These are phyloP conservation scores for Coprinopsis sp. DNA, from an alignment of 768 basidiomycete species.

Conservation along the genomic window DNA sequence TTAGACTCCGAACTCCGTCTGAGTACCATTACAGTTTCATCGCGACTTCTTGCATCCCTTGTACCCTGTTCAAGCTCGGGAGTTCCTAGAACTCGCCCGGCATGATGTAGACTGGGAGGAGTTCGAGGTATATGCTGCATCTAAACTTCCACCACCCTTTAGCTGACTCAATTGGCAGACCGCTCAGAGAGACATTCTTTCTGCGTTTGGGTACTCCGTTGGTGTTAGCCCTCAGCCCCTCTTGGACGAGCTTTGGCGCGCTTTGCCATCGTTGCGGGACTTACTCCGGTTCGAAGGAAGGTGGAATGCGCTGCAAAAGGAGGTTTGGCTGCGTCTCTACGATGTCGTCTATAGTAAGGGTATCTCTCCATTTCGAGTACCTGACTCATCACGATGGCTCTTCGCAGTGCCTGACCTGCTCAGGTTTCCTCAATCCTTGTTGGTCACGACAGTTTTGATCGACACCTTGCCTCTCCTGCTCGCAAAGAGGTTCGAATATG, in stretches of 20 bases:
- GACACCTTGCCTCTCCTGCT: constrained; percentile 40
- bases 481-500: constrained; percentile 29
- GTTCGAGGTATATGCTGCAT: constrained; percentile 40
- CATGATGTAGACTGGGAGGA: constrained; percentile 40
- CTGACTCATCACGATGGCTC: neutral
- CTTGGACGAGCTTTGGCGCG: constrained; percentile 55
- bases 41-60: constrained; percentile 59
- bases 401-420: constrained; percentile 48
- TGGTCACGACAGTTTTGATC: constrained; percentile 50
- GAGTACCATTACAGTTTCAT: constrained; percentile 41
- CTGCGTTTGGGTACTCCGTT: constrained; percentile 41
- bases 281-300: constrained; percentile 36
- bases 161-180: constrained; percentile 26
- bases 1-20: too few species aligned
- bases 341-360: constrained; percentile 34
- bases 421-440: constrained; percentile 46
- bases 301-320: constrained; percentile 42
- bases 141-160: neutral
- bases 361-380: neutral
- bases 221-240: constrained; percentile 52
- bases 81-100: constrained; percentile 49
- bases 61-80: constrained; percentile 43
- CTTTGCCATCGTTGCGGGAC: constrained; percentile 46
- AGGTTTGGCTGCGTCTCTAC: constrained; percentile 50
- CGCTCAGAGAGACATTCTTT: constrained; percentile 53